These are phyloP conservation scores for Verbascum thapsus DNA, from an alignment of 257 asterid species.

Conservation along the genomic window DNA sequence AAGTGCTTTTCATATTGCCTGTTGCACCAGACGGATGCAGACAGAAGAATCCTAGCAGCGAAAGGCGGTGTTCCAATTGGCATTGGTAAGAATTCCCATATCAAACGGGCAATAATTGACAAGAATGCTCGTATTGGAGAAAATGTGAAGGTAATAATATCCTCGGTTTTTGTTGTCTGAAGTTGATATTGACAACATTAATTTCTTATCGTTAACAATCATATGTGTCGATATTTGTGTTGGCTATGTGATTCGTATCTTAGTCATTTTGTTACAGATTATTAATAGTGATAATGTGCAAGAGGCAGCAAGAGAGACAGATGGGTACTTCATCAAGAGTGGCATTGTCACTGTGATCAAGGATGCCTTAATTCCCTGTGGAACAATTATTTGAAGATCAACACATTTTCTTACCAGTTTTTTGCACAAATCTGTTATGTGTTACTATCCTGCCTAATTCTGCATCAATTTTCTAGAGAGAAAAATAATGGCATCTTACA, in stretches of 20 bases:
- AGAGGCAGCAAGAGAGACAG: conserved; percentile 96
- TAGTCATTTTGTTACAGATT: conserved; percentile 52
- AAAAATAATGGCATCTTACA: too few species aligned
- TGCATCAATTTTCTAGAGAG: too few species aligned
- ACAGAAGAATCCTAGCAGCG: conserved; percentile 61
- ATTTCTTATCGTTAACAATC: too few species aligned
- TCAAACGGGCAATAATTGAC: conserved; percentile 90
- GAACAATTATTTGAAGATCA: too few species aligned
- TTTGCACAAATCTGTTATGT: too few species aligned
- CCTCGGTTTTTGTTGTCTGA: conserved; percentile 10
- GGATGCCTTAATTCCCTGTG: conserved; percentile 83
- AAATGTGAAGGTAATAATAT: conserved; percentile 66
- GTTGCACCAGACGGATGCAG: conserved; percentile 93
- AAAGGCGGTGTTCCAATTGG: conserved; percentile 89
- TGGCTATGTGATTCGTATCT: too few species aligned
- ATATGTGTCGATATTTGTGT: too few species aligned
- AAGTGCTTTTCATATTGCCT: too few species aligned
- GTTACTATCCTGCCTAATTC: too few species aligned
- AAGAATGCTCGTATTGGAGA: conserved; percentile 92
- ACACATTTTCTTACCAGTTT: too few species aligned
- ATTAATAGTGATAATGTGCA: conserved; percentile 70
- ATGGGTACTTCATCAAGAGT: conserved; percentile 92
- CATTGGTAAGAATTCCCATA: conserved; percentile 77
- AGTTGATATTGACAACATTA: too few species aligned
- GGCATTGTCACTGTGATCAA: conserved; percentile 88